phyloP scores from a whole-genome alignment of 2,329 filamentous ascomycete genomes.

The Sporothrix globosa region DNA sequence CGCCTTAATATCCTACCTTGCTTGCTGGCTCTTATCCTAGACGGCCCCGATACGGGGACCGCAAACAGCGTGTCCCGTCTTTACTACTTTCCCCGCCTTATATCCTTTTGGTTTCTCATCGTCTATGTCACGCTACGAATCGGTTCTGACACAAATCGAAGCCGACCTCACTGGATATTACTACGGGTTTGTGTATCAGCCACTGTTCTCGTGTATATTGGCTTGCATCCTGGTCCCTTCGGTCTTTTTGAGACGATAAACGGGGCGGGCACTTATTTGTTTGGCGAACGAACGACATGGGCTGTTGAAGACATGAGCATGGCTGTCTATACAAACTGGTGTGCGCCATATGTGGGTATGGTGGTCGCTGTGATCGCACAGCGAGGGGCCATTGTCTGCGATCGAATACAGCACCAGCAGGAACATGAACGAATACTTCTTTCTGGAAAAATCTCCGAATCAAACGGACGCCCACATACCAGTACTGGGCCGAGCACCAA shows the following conservation, averaged over 20 bases:
- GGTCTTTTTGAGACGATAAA: conserved; percentile 27
- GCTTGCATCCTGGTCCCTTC: conserved; percentile 8
- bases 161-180: conserved; percentile 38
- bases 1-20: conserved; percentile 61
- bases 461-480: neutral
- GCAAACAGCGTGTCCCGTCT: conserved; percentile 59
- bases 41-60: conserved; percentile 43
- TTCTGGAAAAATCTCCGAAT: neutral
- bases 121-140: conserved; percentile 57
- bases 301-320: conserved; percentile 23
- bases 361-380: conserved; percentile 27
- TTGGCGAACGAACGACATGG: conserved; percentile 14
- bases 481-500: conserved; percentile 6
- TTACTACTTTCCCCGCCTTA: conserved; percentile 54
- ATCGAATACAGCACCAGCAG: conserved; percentile 9
- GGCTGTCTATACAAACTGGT: conserved; percentile 26
- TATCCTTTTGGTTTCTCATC: conserved; percentile 65
- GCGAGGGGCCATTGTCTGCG: conserved; percentile 24
- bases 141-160: conserved; percentile 49
- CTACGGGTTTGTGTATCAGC: conserved; percentile 4
- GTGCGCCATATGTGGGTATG: conserved; percentile 34
- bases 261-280: neutral
- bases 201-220: conserved; percentile 25
- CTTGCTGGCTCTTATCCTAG: conserved; percentile 58
- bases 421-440: neutral